Base-by-base conservation (phyloP, 768 basidiomycete genomes). In the Mycena filopes region DNA sequence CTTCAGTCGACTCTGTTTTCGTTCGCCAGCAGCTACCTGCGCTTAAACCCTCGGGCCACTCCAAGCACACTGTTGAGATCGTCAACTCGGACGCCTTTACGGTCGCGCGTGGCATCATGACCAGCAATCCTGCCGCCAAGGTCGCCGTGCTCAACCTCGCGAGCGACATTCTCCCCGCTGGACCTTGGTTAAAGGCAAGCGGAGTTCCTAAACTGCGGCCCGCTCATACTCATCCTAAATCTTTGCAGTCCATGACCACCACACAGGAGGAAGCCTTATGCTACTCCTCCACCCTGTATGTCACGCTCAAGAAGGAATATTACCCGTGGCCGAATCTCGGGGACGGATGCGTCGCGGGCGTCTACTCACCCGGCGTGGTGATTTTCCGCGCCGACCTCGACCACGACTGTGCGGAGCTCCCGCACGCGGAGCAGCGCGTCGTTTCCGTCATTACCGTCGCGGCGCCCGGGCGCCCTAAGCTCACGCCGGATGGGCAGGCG, bases 251-350 rank as follows among this genome's bases (percentile, higher is more conserved):
- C 21, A 45, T 62, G 33, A 62, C 60, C 16, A 62, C 60, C 21
- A 62, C 60, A 29, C 13, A 83, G 81, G 83, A 83, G 74, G 83
- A 84, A 69, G 81, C 83, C 0, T 75, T 84, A 0, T 84, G 83
- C 65, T 84, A 84, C 67, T 80, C 81, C 11, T 83, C 83, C 6
- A 83, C 82, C 6, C 74, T 84, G 7, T 84, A 80, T 65, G 60
- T 63, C 15, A 83, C 82, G 1, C 76, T 84, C 38, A 78, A 79
- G 46, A 69, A 70, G 26, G 70, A 72, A 7, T 82, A 79, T 63
- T 84, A 84, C 57, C 83, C 83, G 11, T 84, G 83, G 83, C 77
- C 81, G 15, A 84, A 84, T 68, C 70, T 77, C 20, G 83, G 83
- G 36, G 73, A 72, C 4, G 79, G 79, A 1, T 82, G 79, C 20